A percentile compares a stretch with the other conserved stretches of the same genome.
Evolutionary conservation across 257 asterid genomes (phyloP).

Genomic region (Solanum virginianum): DNA sequence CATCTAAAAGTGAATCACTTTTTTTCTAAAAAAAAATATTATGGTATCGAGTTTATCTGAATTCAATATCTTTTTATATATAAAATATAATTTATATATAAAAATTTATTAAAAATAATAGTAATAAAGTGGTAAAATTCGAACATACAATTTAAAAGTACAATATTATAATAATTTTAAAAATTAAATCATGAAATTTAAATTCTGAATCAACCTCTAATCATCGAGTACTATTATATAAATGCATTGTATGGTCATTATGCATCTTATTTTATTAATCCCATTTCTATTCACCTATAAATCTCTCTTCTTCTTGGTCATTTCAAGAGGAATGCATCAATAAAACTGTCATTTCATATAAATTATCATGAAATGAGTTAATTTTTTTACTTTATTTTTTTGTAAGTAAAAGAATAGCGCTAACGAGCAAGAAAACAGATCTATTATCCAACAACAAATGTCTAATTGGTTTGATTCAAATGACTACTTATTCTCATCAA

Average conservation of each 20-base stretch:
- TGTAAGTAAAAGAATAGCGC: background rate
- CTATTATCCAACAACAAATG: background rate
- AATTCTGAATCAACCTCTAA: background rate
- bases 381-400: background rate
- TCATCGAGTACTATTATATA: background rate
- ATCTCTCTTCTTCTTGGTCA: background rate
- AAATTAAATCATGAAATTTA: background rate
- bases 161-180: background rate
- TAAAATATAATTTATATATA: background rate
- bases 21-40: background rate
- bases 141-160: background rate
- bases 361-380: background rate
- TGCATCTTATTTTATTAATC: background rate
- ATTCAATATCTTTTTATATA: background rate
- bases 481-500: conserved; percentile 7
- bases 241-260: background rate
- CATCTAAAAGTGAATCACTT: background rate
- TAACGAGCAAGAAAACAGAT: background rate
- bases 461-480: background rate
- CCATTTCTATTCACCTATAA: background rate
- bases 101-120: background rate
- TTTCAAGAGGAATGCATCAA: background rate
- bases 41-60: background rate
- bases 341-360: background rate
- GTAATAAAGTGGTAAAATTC: background rate